Percentiles rank a stretch among this genome's conserved stretches.
Conservation (phyloP, 148 eudicot genomes). For the Silene uniflora region DNA sequence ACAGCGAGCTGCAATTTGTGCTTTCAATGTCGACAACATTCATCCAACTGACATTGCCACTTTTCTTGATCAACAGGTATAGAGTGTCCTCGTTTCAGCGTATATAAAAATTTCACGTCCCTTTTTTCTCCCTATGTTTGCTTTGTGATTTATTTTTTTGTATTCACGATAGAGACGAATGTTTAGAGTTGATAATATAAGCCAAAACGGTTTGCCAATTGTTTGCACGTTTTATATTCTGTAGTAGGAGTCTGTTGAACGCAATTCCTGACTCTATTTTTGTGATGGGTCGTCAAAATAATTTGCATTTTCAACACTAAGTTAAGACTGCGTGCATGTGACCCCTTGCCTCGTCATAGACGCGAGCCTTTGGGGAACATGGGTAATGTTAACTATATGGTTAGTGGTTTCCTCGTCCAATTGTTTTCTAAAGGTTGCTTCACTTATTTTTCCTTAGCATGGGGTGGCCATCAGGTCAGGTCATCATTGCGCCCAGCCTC, state of each 20-base stretch:
- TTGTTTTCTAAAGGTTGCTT: background rate
- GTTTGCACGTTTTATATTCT: background rate
- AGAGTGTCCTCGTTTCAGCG: background rate
- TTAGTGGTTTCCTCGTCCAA: background rate
- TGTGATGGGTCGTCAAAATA: background rate
- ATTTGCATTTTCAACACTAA: background rate
- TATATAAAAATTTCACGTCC: background rate
- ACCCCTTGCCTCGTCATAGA: too few relatives aligned
- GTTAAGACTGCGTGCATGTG: background rate
- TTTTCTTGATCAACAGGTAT: constrained; percentile 88
- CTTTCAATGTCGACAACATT: constrained; percentile 72
- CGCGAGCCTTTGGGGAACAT: background rate
- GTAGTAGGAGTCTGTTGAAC: background rate
- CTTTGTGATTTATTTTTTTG: background rate
- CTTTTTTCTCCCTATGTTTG: background rate
- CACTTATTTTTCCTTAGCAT: constrained; percentile 42
- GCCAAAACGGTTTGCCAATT: too few relatives aligned
- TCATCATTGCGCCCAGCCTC: constrained; percentile 97
- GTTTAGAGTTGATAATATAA: background rate
- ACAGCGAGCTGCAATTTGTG: constrained; percentile 76
- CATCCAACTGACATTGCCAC: constrained; percentile 89
- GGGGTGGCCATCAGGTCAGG: constrained; percentile 95
- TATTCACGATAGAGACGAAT: background rate
- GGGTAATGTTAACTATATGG: background rate
- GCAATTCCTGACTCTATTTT: background rate